These are phyloP conservation scores for Angomonas ambiguus DNA, from an alignment of 208 protist species.

Conservation along the genomic window DNA sequence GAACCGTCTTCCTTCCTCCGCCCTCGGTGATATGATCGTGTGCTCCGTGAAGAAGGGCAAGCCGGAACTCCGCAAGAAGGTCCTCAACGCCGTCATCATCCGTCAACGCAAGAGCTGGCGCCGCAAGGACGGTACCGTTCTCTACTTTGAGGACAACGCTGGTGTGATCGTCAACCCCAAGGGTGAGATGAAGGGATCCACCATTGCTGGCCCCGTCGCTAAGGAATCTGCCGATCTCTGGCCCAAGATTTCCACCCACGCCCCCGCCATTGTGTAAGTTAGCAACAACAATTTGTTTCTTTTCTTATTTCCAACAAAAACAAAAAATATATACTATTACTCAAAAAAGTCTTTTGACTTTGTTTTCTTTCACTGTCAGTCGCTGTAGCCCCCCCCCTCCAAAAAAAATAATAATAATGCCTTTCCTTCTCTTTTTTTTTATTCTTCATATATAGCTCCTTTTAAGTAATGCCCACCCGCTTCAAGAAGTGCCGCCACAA, in stretches of 20 bases:
- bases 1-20: slow-evolving; percentile 97
- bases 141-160: slow-evolving; percentile 99
- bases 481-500: slow-evolving; percentile 92
- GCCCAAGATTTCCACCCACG: slow-evolving; percentile 98
- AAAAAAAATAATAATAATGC: slow-evolving; percentile 9
- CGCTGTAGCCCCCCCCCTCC: neutral
- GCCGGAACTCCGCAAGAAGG: slow-evolving; percentile 99
- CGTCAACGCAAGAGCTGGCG: slow-evolving; percentile 99
- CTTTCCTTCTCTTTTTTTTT: neutral
- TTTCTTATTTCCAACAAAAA: slow-evolving; percentile 9
- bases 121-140: slow-evolving; percentile 97
- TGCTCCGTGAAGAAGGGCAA: slow-evolving; percentile 99
- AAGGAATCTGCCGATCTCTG: slow-evolving; percentile 99
- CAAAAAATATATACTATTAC: too few relatives aligned
- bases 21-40: slow-evolving; percentile 99
- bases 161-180: slow-evolving; percentile 99
- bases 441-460: slow-evolving; percentile 4
- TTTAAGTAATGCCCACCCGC: slow-evolving; percentile 78
- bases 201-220: slow-evolving; percentile 98
- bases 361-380: neutral
- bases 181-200: slow-evolving; percentile 99
- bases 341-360: slow-evolving; percentile 3
- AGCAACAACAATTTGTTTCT: slow-evolving; percentile 5
- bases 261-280: slow-evolving; percentile 95
- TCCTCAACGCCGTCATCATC: slow-evolving; percentile 97